Evolutionary conservation across 2,329 filamentous ascomycete genomes (phyloP).

Genomic region (Alternaria dauci): DNA sequence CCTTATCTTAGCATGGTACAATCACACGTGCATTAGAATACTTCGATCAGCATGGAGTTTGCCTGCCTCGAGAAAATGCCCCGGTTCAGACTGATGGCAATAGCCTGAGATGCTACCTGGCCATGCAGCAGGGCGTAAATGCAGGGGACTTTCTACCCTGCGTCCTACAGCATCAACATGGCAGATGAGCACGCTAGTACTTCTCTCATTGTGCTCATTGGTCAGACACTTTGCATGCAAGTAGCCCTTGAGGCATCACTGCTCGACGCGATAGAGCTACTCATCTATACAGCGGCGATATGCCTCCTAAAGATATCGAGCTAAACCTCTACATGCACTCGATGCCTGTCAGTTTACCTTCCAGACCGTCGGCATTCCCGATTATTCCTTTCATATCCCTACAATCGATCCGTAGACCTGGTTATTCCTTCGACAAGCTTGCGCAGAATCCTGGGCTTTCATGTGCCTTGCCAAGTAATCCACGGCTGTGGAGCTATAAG

Average conservation of each 20-base stretch:
- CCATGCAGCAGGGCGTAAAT: neutral
- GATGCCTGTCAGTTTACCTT: neutral
- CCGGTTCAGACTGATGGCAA: neutral
- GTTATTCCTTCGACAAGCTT: neutral
- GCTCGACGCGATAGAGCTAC: neutral
- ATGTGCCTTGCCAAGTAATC: neutral
- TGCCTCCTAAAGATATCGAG: neutral
- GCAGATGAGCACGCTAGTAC: neutral
- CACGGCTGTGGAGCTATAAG: neutral
- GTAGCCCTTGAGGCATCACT: neutral
- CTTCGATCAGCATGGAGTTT: neutral
- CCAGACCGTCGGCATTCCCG: neutral
- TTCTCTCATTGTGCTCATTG: neutral
- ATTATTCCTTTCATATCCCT: neutral
- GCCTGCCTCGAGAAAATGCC: neutral
- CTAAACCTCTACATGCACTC: neutral
- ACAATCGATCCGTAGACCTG: neutral
- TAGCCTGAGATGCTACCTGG: neutral
- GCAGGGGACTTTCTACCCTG: neutral
- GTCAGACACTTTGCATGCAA: neutral
- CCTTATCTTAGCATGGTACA: too few relatives aligned
- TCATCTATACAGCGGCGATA: neutral
- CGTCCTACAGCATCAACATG: neutral
- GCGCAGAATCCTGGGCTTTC: neutral
- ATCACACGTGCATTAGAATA: neutral